A percentile compares a stretch with the other conserved stretches of the same genome.
These are phyloP conservation scores for Russula griseocarnosa DNA, from an alignment of 768 basidiomycete species.

Conservation along the genomic window DNA sequence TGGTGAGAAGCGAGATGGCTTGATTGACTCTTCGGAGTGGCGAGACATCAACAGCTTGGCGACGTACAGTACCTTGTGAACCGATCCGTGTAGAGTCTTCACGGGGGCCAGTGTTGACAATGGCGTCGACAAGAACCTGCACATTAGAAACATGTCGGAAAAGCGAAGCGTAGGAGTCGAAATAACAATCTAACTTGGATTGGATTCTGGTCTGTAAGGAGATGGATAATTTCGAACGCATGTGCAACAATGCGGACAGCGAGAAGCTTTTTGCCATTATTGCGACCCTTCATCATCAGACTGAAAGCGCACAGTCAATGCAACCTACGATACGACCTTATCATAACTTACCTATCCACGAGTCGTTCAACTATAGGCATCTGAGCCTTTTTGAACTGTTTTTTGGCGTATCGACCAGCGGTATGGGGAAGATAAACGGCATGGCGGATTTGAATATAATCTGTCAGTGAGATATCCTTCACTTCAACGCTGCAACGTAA, in stretches of 20 bases:
- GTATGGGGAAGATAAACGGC: conserved; percentile 98
- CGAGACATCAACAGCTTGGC: conserved; percentile 99
- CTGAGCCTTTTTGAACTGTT: conserved; percentile 99
- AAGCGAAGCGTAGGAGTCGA: not conserved
- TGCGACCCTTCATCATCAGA: conserved; percentile 99
- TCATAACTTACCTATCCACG: conserved; percentile 77
- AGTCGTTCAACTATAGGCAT: conserved; percentile 99
- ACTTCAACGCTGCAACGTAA: conserved; percentile 75
- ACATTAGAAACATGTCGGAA: not conserved
- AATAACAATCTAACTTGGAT: conserved; percentile 68
- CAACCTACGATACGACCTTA: not conserved
- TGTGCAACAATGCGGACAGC: conserved; percentile 99
- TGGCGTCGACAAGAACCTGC: conserved; percentile 93
- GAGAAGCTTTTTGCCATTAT: conserved; percentile 99
- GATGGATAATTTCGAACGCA: conserved; percentile 99
- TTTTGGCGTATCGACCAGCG: conserved; percentile 98
- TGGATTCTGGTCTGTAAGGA: conserved; percentile 99
- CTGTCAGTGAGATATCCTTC: conserved; percentile 97
- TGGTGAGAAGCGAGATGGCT: conserved; percentile 89
- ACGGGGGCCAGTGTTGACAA: conserved; percentile 98
- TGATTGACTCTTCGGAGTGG: conserved; percentile 98
- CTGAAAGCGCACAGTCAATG: conserved; percentile 39
- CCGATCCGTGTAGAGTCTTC: conserved; percentile 99
- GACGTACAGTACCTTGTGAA: conserved; percentile 98
- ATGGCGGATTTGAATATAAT: conserved; percentile 99